Evolutionary conservation across 768 basidiomycete genomes (phyloP).

Genomic region (Boletus edulis): DNA sequence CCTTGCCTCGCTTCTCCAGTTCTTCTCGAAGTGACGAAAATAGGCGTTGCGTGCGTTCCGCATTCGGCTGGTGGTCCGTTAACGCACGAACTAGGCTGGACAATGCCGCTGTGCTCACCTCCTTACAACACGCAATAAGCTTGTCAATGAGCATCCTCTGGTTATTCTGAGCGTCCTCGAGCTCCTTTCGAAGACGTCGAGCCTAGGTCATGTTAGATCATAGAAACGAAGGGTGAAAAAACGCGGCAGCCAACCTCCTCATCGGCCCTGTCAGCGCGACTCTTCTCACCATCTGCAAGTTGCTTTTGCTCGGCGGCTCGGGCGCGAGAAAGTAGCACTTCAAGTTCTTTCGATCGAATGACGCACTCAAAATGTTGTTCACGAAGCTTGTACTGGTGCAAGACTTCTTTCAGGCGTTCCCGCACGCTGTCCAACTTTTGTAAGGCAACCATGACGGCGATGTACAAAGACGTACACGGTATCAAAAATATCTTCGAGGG

Average conservation of each 20-base stretch:
- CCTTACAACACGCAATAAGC: slow-evolving; percentile 81
- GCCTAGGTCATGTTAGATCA: slow-evolving; percentile 40
- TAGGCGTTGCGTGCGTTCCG: slow-evolving; percentile 77
- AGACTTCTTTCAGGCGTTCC: slow-evolving; percentile 82
- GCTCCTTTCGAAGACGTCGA: slow-evolving; percentile 66
- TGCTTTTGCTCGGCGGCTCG: slow-evolving; percentile 87
- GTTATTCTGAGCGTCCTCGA: slow-evolving; percentile 76
- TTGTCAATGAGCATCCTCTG: slow-evolving; percentile 83
- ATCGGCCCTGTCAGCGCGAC: slow-evolving; percentile 62
- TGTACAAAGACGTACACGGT: slow-evolving; percentile 58
- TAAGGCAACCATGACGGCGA: neutral
- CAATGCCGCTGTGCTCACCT: slow-evolving; percentile 49
- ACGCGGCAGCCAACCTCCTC: slow-evolving; percentile 59
- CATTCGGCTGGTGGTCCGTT: slow-evolving; percentile 57
- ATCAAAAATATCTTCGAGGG: slow-evolving; percentile 83
- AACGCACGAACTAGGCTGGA: slow-evolving; percentile 6
- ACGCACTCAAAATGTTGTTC: slow-evolving; percentile 93
- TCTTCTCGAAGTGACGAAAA: slow-evolving; percentile 83
- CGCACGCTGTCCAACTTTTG: slow-evolving; percentile 53
- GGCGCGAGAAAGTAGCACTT: slow-evolving; percentile 82
- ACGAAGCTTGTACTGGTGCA: slow-evolving; percentile 85
- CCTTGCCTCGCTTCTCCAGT: slow-evolving; percentile 66
- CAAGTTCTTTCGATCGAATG: slow-evolving; percentile 88
- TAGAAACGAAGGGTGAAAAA: slow-evolving; percentile 1
- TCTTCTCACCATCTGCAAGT: slow-evolving; percentile 72